phyloP scores from a whole-genome alignment of 2,329 filamentous ascomycete genomes.

The Aureobasidium sp. region DNA sequence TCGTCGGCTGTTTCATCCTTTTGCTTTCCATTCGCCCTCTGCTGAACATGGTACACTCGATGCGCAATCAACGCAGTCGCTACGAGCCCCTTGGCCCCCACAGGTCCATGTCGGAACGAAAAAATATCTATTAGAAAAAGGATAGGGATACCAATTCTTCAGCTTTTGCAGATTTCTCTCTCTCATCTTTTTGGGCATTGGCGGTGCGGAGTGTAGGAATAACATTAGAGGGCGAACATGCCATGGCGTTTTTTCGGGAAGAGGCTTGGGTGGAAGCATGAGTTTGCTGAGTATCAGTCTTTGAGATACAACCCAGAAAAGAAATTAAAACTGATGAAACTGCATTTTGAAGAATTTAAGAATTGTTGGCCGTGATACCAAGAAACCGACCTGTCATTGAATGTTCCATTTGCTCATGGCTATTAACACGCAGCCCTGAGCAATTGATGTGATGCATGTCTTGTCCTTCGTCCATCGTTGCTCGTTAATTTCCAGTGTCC shows the following conservation, averaged over 20 bases:
- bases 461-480: too few relatives aligned
- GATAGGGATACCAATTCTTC: not conserved
- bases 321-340: not conserved
- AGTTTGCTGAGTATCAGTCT: not conserved
- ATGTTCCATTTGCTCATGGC: too few relatives aligned
- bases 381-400: too few relatives aligned
- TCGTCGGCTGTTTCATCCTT: not conserved
- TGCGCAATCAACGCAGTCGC: not conserved
- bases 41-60: not conserved
- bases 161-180: not conserved
- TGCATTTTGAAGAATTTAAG: too few relatives aligned
- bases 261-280: not conserved
- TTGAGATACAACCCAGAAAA: not conserved
- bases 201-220: not conserved
- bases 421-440: too few relatives aligned
- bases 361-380: too few relatives aligned
- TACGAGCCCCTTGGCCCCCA: constrained; percentile 5
- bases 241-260: not conserved
- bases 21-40: not conserved
- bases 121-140: not conserved
- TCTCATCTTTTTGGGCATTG: not conserved
- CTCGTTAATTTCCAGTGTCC: too few relatives aligned
- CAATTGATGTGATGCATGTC: too few relatives aligned
- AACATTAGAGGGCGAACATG: not conserved
- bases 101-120: not conserved